A percentile compares a stretch with the other conserved stretches of the same genome.
phyloP scores from a whole-genome alignment of 2,329 filamentous ascomycete genomes.

The Aspergillus eucalypticola region DNA sequence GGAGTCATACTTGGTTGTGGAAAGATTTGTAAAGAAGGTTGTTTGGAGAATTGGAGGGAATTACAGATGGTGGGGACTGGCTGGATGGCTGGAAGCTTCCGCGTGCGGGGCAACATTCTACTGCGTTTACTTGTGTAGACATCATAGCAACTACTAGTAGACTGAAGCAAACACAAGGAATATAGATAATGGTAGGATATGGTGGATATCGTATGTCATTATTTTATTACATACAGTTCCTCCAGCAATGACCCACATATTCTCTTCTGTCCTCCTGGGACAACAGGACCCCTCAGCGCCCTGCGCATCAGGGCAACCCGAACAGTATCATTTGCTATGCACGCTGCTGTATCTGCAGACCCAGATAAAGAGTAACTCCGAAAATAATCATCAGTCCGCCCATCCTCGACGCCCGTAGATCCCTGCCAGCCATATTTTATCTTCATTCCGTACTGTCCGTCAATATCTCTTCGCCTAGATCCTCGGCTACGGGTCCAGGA shows the following conservation, averaged over 20 bases:
- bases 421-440: not conserved
- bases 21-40: not conserved
- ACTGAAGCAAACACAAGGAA: not conserved
- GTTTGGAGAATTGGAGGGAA: not conserved
- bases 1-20: not conserved
- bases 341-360: not conserved
- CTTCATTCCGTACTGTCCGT: conserved; percentile 7
- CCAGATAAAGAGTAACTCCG: not conserved
- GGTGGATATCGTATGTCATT: not conserved
- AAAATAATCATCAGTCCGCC: not conserved
- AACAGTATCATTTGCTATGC: not conserved
- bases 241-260: not conserved
- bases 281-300: not conserved
- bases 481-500: not conserved
- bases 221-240: not conserved
- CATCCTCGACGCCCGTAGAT: conserved; percentile 1
- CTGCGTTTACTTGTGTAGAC: not conserved
- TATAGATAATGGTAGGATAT: not conserved
- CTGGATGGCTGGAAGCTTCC: conserved; percentile 1
- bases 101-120: conserved; percentile 4
- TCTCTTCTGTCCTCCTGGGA: too few species aligned
- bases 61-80: not conserved
- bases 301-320: not conserved
- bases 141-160: not conserved
- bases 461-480: conserved; percentile 1